Percentiles rank a stretch among this genome's conserved stretches.
These are phyloP conservation scores for Wickerhamomyces chaumierensis DNA, from an alignment of 805 yeast species.

Conservation along the genomic window DNA sequence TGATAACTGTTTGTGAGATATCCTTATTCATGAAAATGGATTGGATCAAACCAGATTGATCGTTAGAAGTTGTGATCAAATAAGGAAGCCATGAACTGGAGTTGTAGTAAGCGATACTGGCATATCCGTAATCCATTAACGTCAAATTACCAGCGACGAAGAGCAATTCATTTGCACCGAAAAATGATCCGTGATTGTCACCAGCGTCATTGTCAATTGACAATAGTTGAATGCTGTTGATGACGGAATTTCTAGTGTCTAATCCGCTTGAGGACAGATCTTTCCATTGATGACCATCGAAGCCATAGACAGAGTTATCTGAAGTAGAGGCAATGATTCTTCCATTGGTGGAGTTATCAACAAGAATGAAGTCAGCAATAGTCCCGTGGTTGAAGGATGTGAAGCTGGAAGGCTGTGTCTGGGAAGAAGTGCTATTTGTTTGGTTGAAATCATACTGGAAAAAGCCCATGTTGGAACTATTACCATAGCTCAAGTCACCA, in stretches of 20 bases:
- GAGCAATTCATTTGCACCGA: conserved; percentile 33
- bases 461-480: conserved; percentile 26
- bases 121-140: conserved; percentile 39
- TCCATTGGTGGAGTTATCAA: conserved; percentile 32
- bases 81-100: conserved; percentile 62
- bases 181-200: conserved; percentile 24
- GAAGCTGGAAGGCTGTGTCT: conserved; percentile 16
- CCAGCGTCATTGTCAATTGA: conserved; percentile 20
- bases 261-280: conserved; percentile 26
- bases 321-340: conserved; percentile 31
- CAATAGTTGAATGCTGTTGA: conserved; percentile 36
- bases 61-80: conserved; percentile 28
- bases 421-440: conserved; percentile 13
- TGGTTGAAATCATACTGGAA: conserved; percentile 41
- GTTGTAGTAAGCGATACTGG: conserved; percentile 52
- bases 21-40: conserved; percentile 28
- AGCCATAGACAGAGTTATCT: conserved; percentile 23
- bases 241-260: conserved; percentile 22
- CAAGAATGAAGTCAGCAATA: conserved; percentile 33
- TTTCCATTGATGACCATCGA: conserved; percentile 38
- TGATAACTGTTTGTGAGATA: conserved; percentile 20
- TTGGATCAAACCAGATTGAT: conserved; percentile 13
- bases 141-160: conserved; percentile 47
- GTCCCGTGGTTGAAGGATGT: conserved; percentile 7
- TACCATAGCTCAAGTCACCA: conserved; percentile 41